Evolutionary conservation across 2,329 filamentous ascomycete species (phyloP), one percentile per base, ranked within the genome.

Genomic region (Taxawa tesnikishii): DNA sequence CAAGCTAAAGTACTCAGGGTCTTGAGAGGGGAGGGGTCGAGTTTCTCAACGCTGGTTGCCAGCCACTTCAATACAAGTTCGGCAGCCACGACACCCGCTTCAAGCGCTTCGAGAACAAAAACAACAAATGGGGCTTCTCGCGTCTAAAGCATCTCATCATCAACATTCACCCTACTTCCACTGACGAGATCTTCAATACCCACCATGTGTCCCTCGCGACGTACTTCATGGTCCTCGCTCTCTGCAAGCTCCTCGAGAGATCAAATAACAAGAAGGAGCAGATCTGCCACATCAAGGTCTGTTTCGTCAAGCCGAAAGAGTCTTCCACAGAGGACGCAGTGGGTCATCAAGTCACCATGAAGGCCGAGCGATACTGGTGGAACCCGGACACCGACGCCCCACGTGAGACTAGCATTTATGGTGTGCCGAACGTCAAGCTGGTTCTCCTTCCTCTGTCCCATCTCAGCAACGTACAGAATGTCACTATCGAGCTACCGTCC

Each of bases 11-110:
- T 24, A 29, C 10, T 19, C 33, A 11, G n/a, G n/a, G n/a, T n/a
- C n/a, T n/a, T n/a, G n/a, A n/a, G n/a, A n/a, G n/a, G n/a, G 47
- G 46, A 7, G 49, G 50, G 13, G 40, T 51, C 33, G 50, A 53
- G 29, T 45, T 52, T 28, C 38, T 51, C 13, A 35, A 53, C 28
- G 31, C 41, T 11, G 48, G 50, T 8, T 42, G 46, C 21, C 49
- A 53, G 36, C 45, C 42, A 5, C 40, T 53, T 2, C 48, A 50
- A 18, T 51, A 48, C 32, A 38, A 37, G 14, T 37, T 42, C 3
- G 30, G 41, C 10, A 35, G 36, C 12, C 18, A 28, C 15, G 47
- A 51, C 26, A 31, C 31, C 6, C 46, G 46, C 15, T 53, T 52
- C 38, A 32, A 27, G n/a, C 40, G 41, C 15, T 51, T 52, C 39